Evolutionary conservation across 805 yeast species (phyloP).

Genomic region (Cyberlindnera mycetangii): DNA sequence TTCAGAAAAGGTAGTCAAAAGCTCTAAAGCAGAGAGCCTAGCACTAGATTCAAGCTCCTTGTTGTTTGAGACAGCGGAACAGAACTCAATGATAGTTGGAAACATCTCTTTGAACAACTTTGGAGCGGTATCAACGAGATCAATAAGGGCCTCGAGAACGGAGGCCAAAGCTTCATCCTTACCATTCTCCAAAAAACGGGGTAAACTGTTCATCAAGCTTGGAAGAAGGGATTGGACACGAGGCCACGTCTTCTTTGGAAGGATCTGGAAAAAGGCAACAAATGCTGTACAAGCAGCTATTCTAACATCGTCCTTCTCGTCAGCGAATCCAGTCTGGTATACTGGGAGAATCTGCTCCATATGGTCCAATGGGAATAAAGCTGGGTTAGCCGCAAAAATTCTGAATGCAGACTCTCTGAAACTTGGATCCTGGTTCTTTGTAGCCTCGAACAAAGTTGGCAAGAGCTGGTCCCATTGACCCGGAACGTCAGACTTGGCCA

Average conservation of each 20-base stretch:
- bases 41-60: conserved; percentile 75
- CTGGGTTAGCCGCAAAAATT: conserved; percentile 82
- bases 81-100: conserved; percentile 79
- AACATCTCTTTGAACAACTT: conserved; percentile 92
- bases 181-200: conserved; percentile 74
- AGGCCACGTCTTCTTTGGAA: conserved; percentile 80
- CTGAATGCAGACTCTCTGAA: conserved; percentile 90
- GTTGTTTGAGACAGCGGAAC: conserved; percentile 79
- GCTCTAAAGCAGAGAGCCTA: conserved; percentile 83
- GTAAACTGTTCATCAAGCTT: conserved; percentile 78
- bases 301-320: conserved; percentile 75
- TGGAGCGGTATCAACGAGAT: conserved; percentile 90
- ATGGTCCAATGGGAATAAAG: conserved; percentile 59
- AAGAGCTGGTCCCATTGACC: conserved; percentile 76
- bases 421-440: conserved; percentile 51
- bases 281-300: conserved; percentile 91
- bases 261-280: conserved; percentile 79
- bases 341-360: conserved; percentile 58
- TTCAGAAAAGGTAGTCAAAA: conserved; percentile 87
- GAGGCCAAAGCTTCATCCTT: conserved; percentile 80
- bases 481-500: conserved; percentile 65
- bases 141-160: conserved; percentile 86
- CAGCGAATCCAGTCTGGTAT: conserved; percentile 79
- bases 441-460: conserved; percentile 69
- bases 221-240: conserved; percentile 78